Percentiles rank a stretch among this genome's conserved stretches.
phyloP scores from a whole-genome alignment of 306 rosid species.

The Acmispon strigosus region DNA sequence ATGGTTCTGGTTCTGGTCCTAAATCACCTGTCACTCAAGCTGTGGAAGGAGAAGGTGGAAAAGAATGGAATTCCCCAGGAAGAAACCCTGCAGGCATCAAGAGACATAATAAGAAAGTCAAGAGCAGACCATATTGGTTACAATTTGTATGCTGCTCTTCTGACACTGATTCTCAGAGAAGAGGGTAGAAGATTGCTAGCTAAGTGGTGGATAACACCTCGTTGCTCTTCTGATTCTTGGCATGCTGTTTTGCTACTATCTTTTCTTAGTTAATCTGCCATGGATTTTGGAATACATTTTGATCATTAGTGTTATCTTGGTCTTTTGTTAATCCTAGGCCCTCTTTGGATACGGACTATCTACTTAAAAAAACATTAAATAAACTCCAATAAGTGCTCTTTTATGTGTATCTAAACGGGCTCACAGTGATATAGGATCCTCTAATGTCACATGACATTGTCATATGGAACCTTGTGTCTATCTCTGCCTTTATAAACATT shows the following conservation, averaged over 20 bases:
- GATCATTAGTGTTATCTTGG: not conserved
- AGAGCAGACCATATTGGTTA: constrained; percentile 52
- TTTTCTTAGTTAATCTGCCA: not conserved
- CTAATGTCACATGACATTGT: too few species aligned
- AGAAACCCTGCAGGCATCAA: constrained; percentile 41
- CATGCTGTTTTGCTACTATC: not conserved
- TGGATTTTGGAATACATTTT: constrained; percentile 12
- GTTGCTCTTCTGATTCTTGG: not conserved
- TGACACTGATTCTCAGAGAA: constrained; percentile 26
- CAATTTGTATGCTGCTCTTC: constrained; percentile 65
- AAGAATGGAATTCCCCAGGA: constrained; percentile 62
- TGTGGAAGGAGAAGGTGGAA: constrained; percentile 24
- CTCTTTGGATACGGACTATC: not conserved
- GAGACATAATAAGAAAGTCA: constrained; percentile 49
- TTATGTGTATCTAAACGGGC: too few species aligned
- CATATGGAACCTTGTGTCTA: too few species aligned
- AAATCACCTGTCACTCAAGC: constrained; percentile 28
- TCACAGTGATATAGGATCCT: too few species aligned
- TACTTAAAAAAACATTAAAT: too few species aligned
- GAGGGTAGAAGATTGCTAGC: not conserved
- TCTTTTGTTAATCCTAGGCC: constrained; percentile 4
- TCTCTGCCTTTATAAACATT: too few species aligned
- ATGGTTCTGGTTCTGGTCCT: constrained; percentile 25
- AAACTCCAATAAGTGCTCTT: too few species aligned
- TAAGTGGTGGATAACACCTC: not conserved